Base-by-base conservation (phyloP, 129 eudicot species). In the Pseudognaphalium luteoalbum region DNA sequence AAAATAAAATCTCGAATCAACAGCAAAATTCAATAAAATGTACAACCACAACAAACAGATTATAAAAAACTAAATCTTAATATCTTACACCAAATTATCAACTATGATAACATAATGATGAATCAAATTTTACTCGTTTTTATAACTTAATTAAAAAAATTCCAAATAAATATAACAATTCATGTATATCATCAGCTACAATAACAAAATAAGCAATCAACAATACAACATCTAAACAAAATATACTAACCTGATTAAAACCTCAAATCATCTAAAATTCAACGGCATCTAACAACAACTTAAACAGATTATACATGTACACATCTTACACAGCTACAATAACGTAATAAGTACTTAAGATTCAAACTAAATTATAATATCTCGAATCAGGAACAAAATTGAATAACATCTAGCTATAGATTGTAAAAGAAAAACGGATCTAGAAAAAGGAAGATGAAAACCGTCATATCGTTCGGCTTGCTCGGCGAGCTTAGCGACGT, bases 401-500 rank as follows among this genome's bases (percentile, higher is more conserved):
- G 54, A 47, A 47, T 47, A 47, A 47, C 54, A 47, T 41, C 42
- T 37, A 37, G 54, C 14, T 12, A 47, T 20, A 22, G 35, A 29
- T 8, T 10, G 17, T 62, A 62, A 62, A 22, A 62, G 32, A 22
- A 22, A 12, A 59, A 75, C 83, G 71, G 84, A 87, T 81, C 83
- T 76, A 79, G 75, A 63, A 54, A 42, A 64, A 47, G 70, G 28
- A 64, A 47, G 75, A 29, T 66, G 60, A 67, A 74, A 15, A 85
- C 89, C 89, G 76, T 85, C 86, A 28, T 85, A 85, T 35, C 86
- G 89, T 73, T 85, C 88, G 2, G 86, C 88, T 69, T 84, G 88
- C 71, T 84, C 88, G 29, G 88, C 83, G 33, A 85, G 85, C 85
- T 85, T 85, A 21, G 89, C 86, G 66, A 79, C 69, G 76, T 85